These are phyloP conservation scores for Asterella californica DNA, from an alignment of 225 moss, liverwort and hornwort genomes.

Conservation along the genomic window DNA sequence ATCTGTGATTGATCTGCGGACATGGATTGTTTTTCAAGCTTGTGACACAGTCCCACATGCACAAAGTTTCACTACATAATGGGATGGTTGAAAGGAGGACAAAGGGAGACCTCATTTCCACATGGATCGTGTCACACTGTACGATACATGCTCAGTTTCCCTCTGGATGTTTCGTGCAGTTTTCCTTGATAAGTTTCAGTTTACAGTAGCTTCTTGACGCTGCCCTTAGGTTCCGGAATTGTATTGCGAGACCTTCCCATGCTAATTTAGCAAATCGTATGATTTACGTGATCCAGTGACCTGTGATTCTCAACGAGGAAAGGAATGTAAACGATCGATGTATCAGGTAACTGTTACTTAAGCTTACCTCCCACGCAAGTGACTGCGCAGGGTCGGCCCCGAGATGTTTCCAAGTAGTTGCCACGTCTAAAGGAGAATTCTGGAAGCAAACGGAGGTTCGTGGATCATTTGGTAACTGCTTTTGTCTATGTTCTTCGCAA, in stretches of 20 bases:
- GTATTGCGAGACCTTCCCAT: too few species aligned
- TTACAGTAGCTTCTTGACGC: too few species aligned
- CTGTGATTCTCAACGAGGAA: background rate
- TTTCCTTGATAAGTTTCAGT: too few species aligned
- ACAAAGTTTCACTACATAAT: background rate
- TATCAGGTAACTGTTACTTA: background rate
- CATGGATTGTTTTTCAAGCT: slow-evolving; percentile 14
- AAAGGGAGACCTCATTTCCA: background rate
- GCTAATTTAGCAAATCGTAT: background rate
- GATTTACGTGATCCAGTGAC: background rate
- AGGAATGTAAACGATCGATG: background rate
- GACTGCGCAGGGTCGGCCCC: background rate
- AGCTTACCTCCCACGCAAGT: background rate
- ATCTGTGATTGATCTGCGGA: background rate
- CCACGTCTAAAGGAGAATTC: background rate
- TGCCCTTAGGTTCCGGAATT: too few species aligned
- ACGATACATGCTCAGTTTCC: too few species aligned
- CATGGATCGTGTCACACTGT: background rate
- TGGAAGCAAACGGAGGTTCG: background rate
- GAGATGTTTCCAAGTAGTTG: background rate
- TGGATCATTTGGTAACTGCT: background rate
- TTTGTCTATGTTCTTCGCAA: background rate
- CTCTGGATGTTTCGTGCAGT: too few species aligned
- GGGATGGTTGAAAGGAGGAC: background rate
- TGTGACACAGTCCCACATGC: slow-evolving; percentile 5